Percentiles rank a stretch among this genome's conserved stretches.
phyloP scores from a whole-genome alignment of 1,139 yeast genomes.

The Sugiyamaella neomexicana region DNA sequence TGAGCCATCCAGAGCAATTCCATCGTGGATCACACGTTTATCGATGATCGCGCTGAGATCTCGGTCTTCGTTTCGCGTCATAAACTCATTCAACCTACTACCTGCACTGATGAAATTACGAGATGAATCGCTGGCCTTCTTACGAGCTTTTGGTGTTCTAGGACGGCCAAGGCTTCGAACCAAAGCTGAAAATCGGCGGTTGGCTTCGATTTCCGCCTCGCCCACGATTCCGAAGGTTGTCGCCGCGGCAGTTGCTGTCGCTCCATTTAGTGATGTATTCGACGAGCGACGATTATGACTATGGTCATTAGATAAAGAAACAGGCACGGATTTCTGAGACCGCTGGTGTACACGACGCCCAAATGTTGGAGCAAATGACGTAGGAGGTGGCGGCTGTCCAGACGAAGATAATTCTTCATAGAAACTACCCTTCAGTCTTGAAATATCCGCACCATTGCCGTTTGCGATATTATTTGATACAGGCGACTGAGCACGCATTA shows the following conservation, averaged over 20 bases:
- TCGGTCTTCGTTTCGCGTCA: constrained; percentile 64
- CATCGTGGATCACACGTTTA: constrained; percentile 57
- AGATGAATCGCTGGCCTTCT: not conserved
- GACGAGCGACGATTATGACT: constrained; percentile 8
- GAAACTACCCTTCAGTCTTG: constrained; percentile 11
- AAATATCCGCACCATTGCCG: constrained; percentile 14
- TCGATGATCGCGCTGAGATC: constrained; percentile 51
- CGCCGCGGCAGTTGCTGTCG: not conserved
- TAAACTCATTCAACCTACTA: constrained; percentile 61
- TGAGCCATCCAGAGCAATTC: constrained; percentile 69
- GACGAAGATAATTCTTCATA: constrained; percentile 14
- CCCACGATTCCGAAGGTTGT: constrained; percentile 7
- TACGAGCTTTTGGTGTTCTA: constrained; percentile 15
- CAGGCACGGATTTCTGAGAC: constrained; percentile 7
- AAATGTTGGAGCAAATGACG: constrained; percentile 12
- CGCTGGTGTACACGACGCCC: constrained; percentile 12
- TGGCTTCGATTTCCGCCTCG: constrained; percentile 27
- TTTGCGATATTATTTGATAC: not conserved
- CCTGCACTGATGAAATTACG: constrained; percentile 18
- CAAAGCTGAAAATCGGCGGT: constrained; percentile 28
- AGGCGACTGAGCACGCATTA: constrained; percentile 13
- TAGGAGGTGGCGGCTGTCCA: constrained; percentile 14
- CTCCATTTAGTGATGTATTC: constrained; percentile 3
- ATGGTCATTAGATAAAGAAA: not conserved
- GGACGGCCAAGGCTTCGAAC: constrained; percentile 35